Base-by-base conservation (phyloP, 2,329 filamentous ascomycete species). In the Penicillium polonicum region DNA sequence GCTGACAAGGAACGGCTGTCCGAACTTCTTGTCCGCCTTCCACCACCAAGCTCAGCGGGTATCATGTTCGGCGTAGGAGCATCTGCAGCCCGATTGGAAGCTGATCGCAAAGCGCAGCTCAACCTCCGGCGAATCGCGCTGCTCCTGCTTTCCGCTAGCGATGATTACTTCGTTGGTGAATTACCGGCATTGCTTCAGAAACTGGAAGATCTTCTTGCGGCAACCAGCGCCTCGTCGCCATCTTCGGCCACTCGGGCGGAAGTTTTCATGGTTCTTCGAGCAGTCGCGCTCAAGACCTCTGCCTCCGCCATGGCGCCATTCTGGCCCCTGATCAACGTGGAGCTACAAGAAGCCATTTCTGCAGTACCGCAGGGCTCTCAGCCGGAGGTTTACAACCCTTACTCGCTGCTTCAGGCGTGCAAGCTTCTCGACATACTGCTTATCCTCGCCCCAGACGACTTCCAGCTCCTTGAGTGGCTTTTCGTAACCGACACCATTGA, bases 51-150 rank as follows among this genome's bases (percentile, higher is more conserved):
- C 1, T 93, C 92, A 15, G 94, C 95, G 0, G 94, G 94, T 9
- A 95, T 99, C 65, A 93, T 99, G 72, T 99, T 99, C 69, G 94
- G 94, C n/a, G 94, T 99, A 0, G 95, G 95, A 12, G 94, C 94
- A 7, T 92, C 91, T 23, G 95, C 92, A 43, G 94, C 94, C 36
- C 84, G 94, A 58, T 84, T 95, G n/a, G 94, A 99, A 76, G 92
- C 95, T 6, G 94, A 99, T 74, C 88, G 92, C 57, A 94, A 89
- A 75, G 92, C 92, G 1, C 93, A 97, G 74, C 83, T 96, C 31
- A 96, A 92, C 63, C 83, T 99, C 19, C 88, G 92, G 13, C 85
- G 94, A 46, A 86, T 95, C 46, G 86, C 92, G 5, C 82, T 92
- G 1, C 80, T 99, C 12, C 79, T 97, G 17, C 81, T 97, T 6